Evolutionary conservation across 192 early-diverging fungal species (phyloP).

Genomic region (Nowakowskiella sp.): DNA sequence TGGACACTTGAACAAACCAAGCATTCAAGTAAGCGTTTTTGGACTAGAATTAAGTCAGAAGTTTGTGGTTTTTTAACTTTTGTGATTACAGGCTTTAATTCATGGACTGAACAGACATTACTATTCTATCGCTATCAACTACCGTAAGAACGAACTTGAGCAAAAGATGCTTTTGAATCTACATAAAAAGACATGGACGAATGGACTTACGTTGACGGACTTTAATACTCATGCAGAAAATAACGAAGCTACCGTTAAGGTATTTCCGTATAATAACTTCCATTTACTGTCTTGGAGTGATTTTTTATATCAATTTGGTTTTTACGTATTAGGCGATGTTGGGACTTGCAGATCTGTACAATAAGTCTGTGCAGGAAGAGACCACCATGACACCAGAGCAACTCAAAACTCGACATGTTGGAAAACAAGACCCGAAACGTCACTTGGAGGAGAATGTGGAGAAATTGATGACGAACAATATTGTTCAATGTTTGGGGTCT

Average conservation of each 20-base stretch:
- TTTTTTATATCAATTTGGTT: conserved; percentile 3
- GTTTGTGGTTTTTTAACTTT: conserved; percentile 2
- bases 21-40: conserved; percentile 64
- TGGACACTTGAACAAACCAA: conserved; percentile 95
- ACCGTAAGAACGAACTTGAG: conserved; percentile 98
- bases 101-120: conserved; percentile 98
- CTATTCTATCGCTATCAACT: conserved; percentile 99
- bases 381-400: conserved; percentile 85
- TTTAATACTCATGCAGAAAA: conserved; percentile 72
- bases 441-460: conserved; percentile 94
- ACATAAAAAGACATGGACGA: conserved; percentile 98
- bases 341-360: conserved; percentile 81
- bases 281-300: conserved; percentile 10
- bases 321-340: conserved; percentile 64
- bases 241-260: conserved; percentile 83
- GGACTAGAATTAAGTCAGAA: conserved; percentile 1
- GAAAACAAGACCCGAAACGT: conserved; percentile 99
- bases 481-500: conserved; percentile 89
- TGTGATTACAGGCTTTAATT: conserved; percentile 63
- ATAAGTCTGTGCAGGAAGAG: conserved; percentile 98
- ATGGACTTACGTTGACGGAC: conserved; percentile 77
- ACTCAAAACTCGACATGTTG: conserved; percentile 97
- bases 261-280: conserved; percentile 14
- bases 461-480: conserved; percentile 87
- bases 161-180: conserved; percentile 98